Conservation (phyloP, 2,329 filamentous ascomycete genomes). For the Sporothrix protearum region DNA sequence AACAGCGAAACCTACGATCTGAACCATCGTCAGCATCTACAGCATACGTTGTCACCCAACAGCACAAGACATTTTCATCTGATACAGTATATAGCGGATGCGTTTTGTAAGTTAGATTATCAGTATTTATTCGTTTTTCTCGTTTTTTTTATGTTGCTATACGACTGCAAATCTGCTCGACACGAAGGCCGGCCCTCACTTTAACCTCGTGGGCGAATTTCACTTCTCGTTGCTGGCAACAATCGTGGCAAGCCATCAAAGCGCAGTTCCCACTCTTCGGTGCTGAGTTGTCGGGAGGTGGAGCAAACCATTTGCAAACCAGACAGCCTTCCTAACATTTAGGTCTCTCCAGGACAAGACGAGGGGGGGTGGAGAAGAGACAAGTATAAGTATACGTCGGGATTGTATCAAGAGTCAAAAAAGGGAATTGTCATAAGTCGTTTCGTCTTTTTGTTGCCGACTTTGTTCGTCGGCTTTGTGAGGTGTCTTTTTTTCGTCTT, state of each 20-base stretch:
- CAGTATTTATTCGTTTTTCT: constrained; percentile 24
- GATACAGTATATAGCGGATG: not conserved
- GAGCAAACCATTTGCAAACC: constrained; percentile 57
- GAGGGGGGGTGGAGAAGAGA: constrained; percentile 38
- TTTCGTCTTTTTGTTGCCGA: constrained; percentile 3
- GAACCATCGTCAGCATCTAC: not conserved
- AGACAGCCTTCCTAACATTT: constrained; percentile 14
- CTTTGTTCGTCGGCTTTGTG: not conserved
- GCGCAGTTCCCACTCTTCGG: constrained; percentile 57
- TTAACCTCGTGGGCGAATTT: constrained; percentile 62
- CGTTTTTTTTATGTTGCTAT: constrained; percentile 29
- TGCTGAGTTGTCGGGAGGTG: constrained; percentile 61
- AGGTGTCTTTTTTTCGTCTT: constrained; percentile 9
- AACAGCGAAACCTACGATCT: not conserved
- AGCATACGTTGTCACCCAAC: not conserved
- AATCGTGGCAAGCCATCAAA: constrained; percentile 14
- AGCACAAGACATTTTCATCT: not conserved
- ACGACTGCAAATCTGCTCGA: constrained; percentile 50
- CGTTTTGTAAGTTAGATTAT: constrained; percentile 9
- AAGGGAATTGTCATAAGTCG: constrained; percentile 36
- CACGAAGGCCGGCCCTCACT: constrained; percentile 62
- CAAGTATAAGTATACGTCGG: constrained; percentile 39
- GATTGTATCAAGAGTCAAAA: constrained; percentile 42
- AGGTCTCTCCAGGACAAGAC: constrained; percentile 7
- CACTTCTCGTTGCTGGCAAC: constrained; percentile 28